Evolutionary conservation across 768 basidiomycete species (phyloP), one percentile per base, ranked within the genome.

Genomic region (Leccinum variicolor): DNA sequence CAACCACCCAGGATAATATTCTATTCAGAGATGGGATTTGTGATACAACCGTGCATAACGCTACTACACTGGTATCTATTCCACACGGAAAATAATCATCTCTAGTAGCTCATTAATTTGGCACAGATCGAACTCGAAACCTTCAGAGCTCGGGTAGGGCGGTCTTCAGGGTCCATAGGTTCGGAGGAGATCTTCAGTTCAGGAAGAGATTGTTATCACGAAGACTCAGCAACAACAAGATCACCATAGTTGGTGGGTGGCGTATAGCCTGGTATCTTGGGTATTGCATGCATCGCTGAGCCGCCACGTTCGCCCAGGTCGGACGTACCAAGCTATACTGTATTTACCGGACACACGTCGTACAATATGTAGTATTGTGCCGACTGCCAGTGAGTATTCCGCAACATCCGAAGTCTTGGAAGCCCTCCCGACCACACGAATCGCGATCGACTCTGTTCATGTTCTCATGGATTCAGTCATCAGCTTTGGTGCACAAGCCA

Each of bases 61-160:
- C 21, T 52, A 50, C n/a, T 13, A 17, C 45, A 9, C 62, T 63
- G 61, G 62, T 58, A 63, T 43, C 17, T 25, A 6, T 48, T n/a
- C 47, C 19, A 26, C 47, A 28, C 11, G 11, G 19, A 25, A 25
- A 28, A 11, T n/a, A 10, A 6, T 26, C 21, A 3, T 28, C 17
- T 9, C 26, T n/a, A 6, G 15, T 48, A 8, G 8, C 19, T 48
- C 25, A 28, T 25, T 3, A 3, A 28, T 6, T 28, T 26, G 47
- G 3, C 0, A 48, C 47, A 48, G 47, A 28, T 48, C 17, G 25
- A 28, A 26, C 26, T 48, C 17, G 26, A 23, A 48, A 48, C 47
- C 26, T 23, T 26, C 26, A 26, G 26, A 26, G 23, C 47, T n/a
- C 47, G 26, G 9, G 26, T 15, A n/a, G 47, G 26, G 21, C 47